Conservation (phyloP, 169 alveolate species). For the Eimeria acervulina region DNA sequence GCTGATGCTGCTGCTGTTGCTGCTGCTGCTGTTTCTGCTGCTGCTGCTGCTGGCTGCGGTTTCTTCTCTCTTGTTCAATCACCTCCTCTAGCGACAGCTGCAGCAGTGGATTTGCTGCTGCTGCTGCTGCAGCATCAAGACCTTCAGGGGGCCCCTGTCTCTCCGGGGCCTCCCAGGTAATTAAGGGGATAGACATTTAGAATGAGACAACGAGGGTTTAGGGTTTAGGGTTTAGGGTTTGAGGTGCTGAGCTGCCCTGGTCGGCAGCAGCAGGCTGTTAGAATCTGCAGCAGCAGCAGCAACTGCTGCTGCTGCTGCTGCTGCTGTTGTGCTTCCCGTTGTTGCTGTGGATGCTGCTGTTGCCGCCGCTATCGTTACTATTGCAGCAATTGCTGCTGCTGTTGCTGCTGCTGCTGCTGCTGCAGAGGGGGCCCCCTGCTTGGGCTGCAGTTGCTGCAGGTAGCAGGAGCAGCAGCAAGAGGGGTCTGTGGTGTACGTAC, state of each 20-base stretch:
- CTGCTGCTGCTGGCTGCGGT: neutral
- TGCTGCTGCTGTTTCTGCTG: slow-evolving; percentile 58
- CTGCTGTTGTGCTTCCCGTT: too few species aligned
- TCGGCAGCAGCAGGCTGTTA: too few species aligned
- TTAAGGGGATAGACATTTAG: slow-evolving; percentile 41
- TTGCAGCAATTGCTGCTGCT: slow-evolving; percentile 14
- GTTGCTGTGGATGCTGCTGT: slow-evolving; percentile 1
- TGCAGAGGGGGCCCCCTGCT: neutral
- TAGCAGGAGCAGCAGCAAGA: too few species aligned
- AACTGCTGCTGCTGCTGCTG: slow-evolving; percentile 56
- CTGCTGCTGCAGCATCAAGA: neutral
- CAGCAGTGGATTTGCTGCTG: slow-evolving; percentile 23
- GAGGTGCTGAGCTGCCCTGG: too few species aligned
- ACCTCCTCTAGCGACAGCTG: slow-evolving; percentile 21
- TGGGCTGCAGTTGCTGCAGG: neutral
- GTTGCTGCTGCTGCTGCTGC: slow-evolving; percentile 5
- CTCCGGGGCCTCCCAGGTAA: slow-evolving; percentile 68
- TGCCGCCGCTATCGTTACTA: neutral
- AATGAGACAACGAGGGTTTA: too few species aligned
- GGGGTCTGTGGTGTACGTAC: neutral
- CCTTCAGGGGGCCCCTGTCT: too few species aligned
- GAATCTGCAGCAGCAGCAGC: slow-evolving; percentile 40
- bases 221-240: too few species aligned
- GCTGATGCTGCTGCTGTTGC: slow-evolving; percentile 45
- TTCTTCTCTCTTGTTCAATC: neutral